Conservation (phyloP, 495 filamentous ascomycete genomes). For the Penicillium salamii region DNA sequence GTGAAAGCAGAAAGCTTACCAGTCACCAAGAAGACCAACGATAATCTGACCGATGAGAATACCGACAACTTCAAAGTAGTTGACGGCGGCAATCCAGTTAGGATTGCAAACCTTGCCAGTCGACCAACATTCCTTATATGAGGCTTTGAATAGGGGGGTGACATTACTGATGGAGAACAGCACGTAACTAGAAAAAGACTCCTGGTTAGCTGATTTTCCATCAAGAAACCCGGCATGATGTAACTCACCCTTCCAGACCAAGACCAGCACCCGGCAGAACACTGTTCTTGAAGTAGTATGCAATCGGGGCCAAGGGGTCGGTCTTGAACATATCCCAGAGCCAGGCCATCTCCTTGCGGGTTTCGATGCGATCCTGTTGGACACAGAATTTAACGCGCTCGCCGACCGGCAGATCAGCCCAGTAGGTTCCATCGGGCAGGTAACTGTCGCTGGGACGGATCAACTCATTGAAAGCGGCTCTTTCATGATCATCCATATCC, state of each 20-base stretch:
- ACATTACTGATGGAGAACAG: slow-evolving; percentile 93
- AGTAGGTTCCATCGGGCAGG: slow-evolving; percentile 73
- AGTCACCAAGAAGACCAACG: slow-evolving; percentile 63
- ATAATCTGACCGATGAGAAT: slow-evolving; percentile 83
- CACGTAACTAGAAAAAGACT: too few relatives aligned
- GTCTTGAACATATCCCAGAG: slow-evolving; percentile 76
- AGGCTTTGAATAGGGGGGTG: slow-evolving; percentile 65
- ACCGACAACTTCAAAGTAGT: slow-evolving; percentile 82
- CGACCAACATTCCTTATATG: slow-evolving; percentile 76
- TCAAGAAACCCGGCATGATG: too few relatives aligned
- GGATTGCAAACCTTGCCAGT: slow-evolving; percentile 58
- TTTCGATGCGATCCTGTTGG: slow-evolving; percentile 62
- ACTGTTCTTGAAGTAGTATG: slow-evolving; percentile 81
- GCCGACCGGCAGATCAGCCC: slow-evolving; percentile 72
- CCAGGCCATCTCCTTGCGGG: slow-evolving; percentile 53
- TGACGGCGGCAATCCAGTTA: slow-evolving; percentile 73
- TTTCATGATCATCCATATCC: slow-evolving; percentile 61
- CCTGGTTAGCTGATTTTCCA: too few relatives aligned
- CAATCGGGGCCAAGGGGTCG: slow-evolving; percentile 74
- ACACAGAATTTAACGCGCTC: slow-evolving; percentile 69
- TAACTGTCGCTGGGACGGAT: slow-evolving; percentile 83
- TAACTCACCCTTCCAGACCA: slow-evolving; percentile 82
- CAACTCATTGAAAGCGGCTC: slow-evolving; percentile 66
- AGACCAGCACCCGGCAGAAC: slow-evolving; percentile 86
- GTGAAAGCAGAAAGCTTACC: too few relatives aligned